Percentiles rank a stretch among this genome's conserved stretches.
Evolutionary conservation across 768 basidiomycete species (phyloP).

Genomic region (Clathrus columnatus): DNA sequence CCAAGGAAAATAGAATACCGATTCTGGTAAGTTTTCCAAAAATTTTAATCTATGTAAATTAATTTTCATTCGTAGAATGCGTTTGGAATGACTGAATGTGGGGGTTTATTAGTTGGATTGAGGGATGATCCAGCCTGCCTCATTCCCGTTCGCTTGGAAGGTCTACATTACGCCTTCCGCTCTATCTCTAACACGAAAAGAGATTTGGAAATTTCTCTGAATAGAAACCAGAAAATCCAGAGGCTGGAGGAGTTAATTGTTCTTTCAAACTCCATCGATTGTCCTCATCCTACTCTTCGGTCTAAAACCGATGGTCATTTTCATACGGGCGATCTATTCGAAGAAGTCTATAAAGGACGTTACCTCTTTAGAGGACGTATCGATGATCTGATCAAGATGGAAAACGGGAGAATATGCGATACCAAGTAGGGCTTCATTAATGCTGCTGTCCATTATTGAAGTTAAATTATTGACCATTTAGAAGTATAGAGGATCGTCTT

Average conservation of each 20-base stretch:
- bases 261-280: slow-evolving; percentile 56
- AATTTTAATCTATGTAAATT: not conserved
- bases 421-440: slow-evolving; percentile 38
- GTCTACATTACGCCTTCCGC: not conserved
- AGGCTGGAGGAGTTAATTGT: not conserved
- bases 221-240: not conserved
- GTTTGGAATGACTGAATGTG: not conserved
- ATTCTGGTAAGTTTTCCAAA: not conserved
- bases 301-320: slow-evolving; percentile 53
- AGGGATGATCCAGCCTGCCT: not conserved
- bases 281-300: slow-evolving; percentile 52
- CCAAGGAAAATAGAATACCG: not conserved
- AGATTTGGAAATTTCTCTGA: not conserved
- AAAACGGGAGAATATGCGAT: slow-evolving; percentile 70
- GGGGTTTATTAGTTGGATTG: not conserved
- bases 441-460: not conserved
- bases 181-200: not conserved
- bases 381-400: slow-evolving; percentile 82
- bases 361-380: slow-evolving; percentile 65
- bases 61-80: not conserved
- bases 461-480: slow-evolving; percentile 21
- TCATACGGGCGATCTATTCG: slow-evolving; percentile 79
- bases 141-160: not conserved
- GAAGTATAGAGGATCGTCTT: slow-evolving; percentile 71
- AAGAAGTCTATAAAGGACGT: slow-evolving; percentile 45